Conservation (phyloP, 306 rosid genomes). For the Dryas alaskensis region DNA sequence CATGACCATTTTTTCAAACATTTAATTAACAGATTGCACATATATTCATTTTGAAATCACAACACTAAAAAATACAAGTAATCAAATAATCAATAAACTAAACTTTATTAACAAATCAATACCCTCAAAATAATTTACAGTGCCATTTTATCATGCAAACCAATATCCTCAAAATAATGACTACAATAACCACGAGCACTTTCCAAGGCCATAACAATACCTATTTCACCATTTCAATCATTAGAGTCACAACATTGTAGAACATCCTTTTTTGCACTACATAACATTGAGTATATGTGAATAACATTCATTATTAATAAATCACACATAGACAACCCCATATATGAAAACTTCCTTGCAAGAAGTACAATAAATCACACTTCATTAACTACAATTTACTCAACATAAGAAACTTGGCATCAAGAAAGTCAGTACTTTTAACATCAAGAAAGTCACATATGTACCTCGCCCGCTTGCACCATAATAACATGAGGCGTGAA, state of each 20-base stretch:
- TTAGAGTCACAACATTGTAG: neutral
- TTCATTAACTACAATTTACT: slow-evolving; percentile 3
- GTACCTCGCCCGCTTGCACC: slow-evolving; percentile 75
- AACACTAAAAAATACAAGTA: neutral
- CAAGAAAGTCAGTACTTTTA: neutral
- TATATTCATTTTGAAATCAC: neutral
- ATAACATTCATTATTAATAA: neutral
- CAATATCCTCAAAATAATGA: neutral
- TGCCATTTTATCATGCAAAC: neutral
- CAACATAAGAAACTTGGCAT: neutral
- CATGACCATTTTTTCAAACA: neutral
- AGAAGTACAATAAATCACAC: neutral
- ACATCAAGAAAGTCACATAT: slow-evolving; percentile 6
- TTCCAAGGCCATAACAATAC: neutral
- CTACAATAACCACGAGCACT: neutral
- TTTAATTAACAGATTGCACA: neutral
- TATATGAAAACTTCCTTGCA: neutral
- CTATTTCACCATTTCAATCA: neutral
- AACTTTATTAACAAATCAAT: neutral
- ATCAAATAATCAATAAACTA: neutral
- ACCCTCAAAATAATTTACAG: neutral
- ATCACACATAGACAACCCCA: neutral
- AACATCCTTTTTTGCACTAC: neutral
- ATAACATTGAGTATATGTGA: neutral
- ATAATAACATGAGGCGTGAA: slow-evolving; percentile 69